Evolutionary conservation across 192 early-diverging fungal genomes (phyloP), one percentile per base, ranked within the genome.

Genomic region (Bifiguratus adelaidae): DNA sequence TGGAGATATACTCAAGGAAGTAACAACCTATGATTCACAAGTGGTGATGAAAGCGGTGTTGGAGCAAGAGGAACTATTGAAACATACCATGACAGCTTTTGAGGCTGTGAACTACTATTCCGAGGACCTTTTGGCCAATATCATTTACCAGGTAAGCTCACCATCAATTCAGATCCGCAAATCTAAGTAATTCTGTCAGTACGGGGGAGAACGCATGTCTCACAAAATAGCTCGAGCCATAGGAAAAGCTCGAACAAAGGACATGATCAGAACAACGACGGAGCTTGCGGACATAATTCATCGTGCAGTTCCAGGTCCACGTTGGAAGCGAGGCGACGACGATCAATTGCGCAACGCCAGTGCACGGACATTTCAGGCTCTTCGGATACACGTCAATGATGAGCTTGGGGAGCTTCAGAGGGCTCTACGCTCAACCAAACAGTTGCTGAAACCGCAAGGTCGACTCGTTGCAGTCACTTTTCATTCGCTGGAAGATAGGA

Each of bases 311-410:
- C 76, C 76, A 8, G 57, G 49, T 11, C 57, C 56, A 19, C 52
- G 56, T 33, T 50, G 61, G 53, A 44, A 62, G 18, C 46, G 55
- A 20, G 52, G 62, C 9, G 52, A 62, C 32, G 52, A 57, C 34
- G 55, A 71, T 44, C 52, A 73, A 74, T 51, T 71, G 47, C 44
- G 81, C 40, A 61, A 75, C 53, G 58, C 71, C 6, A 71, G 71
- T 0, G 71, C 63, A 41, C 70, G 73, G 30, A 61, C 68, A 2
- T 78, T 84, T 38, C 78, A 77, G 43, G 63, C 68, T 0, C 49
- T 86, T 22, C 66, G 84, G 8, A 85, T 87, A 12, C 75, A 77
- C 45, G 70, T 87, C 25, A 87, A 87, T 43, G 76, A 85, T 48
- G 82, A 88, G 58, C 58, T 73, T 33, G 8, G n/a, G 32, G 32